Conservation (phyloP, 768 basidiomycete genomes). For the Termitomyces heimii region DNA sequence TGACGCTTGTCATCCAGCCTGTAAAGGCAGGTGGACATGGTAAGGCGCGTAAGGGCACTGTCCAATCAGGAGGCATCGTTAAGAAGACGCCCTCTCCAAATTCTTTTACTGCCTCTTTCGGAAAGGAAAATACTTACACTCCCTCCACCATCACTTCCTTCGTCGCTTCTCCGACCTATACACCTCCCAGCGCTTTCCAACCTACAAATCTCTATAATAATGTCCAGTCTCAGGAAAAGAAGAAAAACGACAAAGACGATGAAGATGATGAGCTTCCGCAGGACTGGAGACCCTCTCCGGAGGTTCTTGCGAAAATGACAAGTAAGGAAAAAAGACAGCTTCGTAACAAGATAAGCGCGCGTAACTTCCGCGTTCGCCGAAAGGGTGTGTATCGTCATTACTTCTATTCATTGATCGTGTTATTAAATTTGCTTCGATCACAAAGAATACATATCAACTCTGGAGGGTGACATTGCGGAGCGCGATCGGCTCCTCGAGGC, state of each 20-base stretch:
- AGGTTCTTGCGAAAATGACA: conserved; percentile 93
- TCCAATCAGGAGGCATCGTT: conserved; percentile 66
- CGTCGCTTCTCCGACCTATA: conserved; percentile 9
- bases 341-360: conserved; percentile 92
- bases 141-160: conserved; percentile 8
- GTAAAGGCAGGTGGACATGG: conserved; percentile 56
- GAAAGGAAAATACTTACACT: conserved; percentile 30
- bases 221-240: neutral
- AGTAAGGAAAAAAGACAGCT: conserved; percentile 96
- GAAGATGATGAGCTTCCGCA: conserved; percentile 56
- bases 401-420: conserved; percentile 7
- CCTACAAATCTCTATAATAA: conserved; percentile 13
- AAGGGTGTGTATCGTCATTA: conserved; percentile 55
- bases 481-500: conserved; percentile 87
- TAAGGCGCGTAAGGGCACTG: conserved; percentile 58
- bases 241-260: conserved; percentile 23
- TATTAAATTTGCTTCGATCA: conserved; percentile 3
- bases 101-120: conserved; percentile 14
- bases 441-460: conserved; percentile 87
- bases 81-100: conserved; percentile 41
- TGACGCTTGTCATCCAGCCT: conserved; percentile 44
- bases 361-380: conserved; percentile 91
- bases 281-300: conserved; percentile 83
- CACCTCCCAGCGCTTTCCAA: conserved; percentile 9
- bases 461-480: conserved; percentile 91